phyloP scores from a whole-genome alignment of 2,329 filamentous ascomycete genomes.

The Penicillium sp. region DNA sequence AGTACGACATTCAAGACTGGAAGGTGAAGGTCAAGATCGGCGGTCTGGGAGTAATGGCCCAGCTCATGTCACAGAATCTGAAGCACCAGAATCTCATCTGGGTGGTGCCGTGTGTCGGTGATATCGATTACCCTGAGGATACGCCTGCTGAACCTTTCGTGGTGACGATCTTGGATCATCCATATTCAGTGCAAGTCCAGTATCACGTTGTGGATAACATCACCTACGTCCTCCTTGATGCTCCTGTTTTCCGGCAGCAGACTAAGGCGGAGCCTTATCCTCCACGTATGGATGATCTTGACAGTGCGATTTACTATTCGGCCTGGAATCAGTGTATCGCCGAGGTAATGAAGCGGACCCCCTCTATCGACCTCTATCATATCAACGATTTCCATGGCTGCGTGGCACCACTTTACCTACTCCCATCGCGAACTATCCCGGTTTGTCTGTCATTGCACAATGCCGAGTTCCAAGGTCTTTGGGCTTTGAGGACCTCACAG shows the following conservation, averaged over 20 bases:
- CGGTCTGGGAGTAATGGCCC: conserved; percentile 67
- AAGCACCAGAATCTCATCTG: conserved; percentile 64
- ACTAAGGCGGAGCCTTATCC: conserved; percentile 64
- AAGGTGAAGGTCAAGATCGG: conserved; percentile 69
- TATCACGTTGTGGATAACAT: conserved; percentile 64
- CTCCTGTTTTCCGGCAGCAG: conserved; percentile 64
- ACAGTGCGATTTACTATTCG: conserved; percentile 65
- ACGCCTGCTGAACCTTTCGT: conserved; percentile 58
- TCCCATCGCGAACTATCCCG: conserved; percentile 58
- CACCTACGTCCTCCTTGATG: conserved; percentile 65
- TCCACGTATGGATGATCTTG: conserved; percentile 66
- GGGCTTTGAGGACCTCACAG: conserved; percentile 61
- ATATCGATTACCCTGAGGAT: conserved; percentile 63
- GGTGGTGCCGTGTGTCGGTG: conserved; percentile 62
- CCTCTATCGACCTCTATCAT: conserved; percentile 62
- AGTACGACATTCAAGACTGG: conserved; percentile 71
- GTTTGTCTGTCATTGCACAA: conserved; percentile 66
- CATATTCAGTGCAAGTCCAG: conserved; percentile 62
- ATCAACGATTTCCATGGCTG: conserved; percentile 66
- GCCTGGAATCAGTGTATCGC: conserved; percentile 70
- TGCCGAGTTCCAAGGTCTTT: conserved; percentile 66
- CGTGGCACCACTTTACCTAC: conserved; percentile 61
- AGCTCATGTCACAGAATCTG: conserved; percentile 65
- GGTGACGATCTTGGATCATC: conserved; percentile 58
- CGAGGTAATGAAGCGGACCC: conserved; percentile 56